Percentiles rank a stretch among this genome's conserved stretches.
Evolutionary conservation across 2,329 filamentous ascomycete species (phyloP).

Genomic region (Fusarium torreyae): DNA sequence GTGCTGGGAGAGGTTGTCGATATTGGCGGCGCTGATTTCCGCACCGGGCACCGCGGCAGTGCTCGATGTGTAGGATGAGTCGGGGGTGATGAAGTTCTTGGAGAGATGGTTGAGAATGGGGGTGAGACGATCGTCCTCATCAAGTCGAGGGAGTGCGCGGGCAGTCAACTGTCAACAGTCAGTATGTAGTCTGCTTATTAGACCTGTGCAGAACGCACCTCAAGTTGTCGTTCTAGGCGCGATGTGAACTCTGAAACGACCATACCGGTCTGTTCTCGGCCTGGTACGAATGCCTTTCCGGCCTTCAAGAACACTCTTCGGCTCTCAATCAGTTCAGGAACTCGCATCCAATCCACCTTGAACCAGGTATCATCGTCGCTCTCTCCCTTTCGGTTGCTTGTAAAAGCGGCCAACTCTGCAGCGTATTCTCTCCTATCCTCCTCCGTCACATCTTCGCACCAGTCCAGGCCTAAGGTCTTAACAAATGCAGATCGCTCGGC

Average conservation of each 20-base stretch:
- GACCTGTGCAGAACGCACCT: constrained; percentile 66
- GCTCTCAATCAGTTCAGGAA: constrained; percentile 89
- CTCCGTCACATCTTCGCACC: constrained; percentile 88
- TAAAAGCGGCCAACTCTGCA: constrained; percentile 71
- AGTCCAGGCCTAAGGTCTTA: constrained; percentile 82
- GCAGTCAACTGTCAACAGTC: constrained; percentile 77
- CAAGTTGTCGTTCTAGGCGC: constrained; percentile 84
- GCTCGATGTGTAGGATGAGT: constrained; percentile 80
- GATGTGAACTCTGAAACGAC: constrained; percentile 88
- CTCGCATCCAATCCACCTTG: constrained; percentile 95
- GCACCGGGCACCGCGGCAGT: constrained; percentile 77
- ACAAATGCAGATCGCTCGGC: constrained; percentile 84
- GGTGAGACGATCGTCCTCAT: constrained; percentile 93
- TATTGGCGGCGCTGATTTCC: constrained; percentile 81
- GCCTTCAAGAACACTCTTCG: constrained; percentile 81
- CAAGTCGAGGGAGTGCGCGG: constrained; percentile 90
- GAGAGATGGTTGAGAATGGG: constrained; percentile 83
- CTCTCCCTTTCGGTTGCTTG: constrained; percentile 55
- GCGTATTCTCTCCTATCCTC: constrained; percentile 80
- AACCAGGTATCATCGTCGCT: constrained; percentile 89
- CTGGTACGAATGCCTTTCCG: constrained; percentile 93
- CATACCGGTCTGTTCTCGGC: constrained; percentile 88
- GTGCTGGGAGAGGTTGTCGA: constrained; percentile 84
- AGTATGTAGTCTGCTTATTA: background rate
- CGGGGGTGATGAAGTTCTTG: constrained; percentile 94